Conservation (phyloP, 495 filamentous ascomycete species). For the Melanomma pulvis-pyrius region DNA sequence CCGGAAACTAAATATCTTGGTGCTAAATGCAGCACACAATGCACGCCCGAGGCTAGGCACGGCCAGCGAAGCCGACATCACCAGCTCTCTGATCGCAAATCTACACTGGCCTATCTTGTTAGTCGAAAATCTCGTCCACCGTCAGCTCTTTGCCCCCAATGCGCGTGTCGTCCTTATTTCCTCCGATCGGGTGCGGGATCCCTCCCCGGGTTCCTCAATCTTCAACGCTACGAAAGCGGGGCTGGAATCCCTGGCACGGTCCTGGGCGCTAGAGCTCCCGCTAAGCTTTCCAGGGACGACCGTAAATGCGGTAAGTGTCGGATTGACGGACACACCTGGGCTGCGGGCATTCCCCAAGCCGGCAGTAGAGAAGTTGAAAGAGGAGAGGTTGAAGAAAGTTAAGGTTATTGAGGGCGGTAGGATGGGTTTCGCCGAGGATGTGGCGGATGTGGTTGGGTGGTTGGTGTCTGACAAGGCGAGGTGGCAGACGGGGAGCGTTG, state of each 20-base stretch:
- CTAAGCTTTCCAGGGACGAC: constrained; percentile 31
- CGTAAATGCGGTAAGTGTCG: constrained; percentile 31
- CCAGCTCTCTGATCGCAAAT: constrained; percentile 25
- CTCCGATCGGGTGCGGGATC: constrained; percentile 22
- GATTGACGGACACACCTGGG: constrained; percentile 35
- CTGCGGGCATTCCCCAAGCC: constrained; percentile 20
- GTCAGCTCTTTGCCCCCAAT: constrained; percentile 19
- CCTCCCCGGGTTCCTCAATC: constrained; percentile 23
- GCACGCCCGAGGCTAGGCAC: constrained; percentile 18
- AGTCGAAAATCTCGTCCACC: constrained; percentile 31
- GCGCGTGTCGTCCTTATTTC: constrained; percentile 32
- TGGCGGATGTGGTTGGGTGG: constrained; percentile 39
- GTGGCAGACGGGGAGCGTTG: constrained; percentile 36
- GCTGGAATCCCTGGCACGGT: constrained; percentile 19
- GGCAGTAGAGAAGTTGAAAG: constrained; percentile 26
- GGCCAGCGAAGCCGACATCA: constrained; percentile 24
- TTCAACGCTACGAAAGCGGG: constrained; percentile 33
- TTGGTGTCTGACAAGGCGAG: constrained; percentile 27
- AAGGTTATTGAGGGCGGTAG: constrained; percentile 32
- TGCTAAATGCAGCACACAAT: constrained; percentile 28
- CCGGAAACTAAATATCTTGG: constrained; percentile 33
- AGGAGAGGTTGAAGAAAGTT: constrained; percentile 24
- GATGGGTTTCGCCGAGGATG: constrained; percentile 35
- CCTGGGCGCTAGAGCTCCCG: constrained; percentile 30
- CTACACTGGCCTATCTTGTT: constrained; percentile 32